Conservation (phyloP, 306 rosid genomes). For the Astragalus membranaceus region DNA sequence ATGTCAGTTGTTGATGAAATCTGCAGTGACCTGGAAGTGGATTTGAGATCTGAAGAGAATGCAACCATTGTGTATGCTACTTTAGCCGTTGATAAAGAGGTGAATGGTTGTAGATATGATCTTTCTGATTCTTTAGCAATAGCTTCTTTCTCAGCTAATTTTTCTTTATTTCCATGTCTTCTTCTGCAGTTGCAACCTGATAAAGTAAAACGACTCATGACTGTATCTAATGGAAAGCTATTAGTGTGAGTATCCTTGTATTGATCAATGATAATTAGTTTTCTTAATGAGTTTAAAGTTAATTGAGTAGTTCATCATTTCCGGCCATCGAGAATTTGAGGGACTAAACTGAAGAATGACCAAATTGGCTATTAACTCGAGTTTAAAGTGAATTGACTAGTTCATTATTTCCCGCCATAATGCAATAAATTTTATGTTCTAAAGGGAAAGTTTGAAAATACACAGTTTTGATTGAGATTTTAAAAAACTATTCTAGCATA, state of each 20-base stretch:
- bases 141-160: background rate
- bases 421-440: background rate
- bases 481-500: too few relatives aligned
- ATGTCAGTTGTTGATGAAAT: background rate
- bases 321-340: too few relatives aligned
- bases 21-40: conserved; percentile 78
- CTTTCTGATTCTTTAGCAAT: conserved; percentile 9
- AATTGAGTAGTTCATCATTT: too few relatives aligned
- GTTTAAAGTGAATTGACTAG: background rate
- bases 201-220: conserved; percentile 70
- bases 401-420: background rate
- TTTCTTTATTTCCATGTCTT: background rate
- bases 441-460: background rate
- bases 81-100: conserved; percentile 71
- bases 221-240: conserved; percentile 63
- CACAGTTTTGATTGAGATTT: background rate
- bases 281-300: background rate
- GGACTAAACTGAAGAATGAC: too few relatives aligned
- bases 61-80: conserved; percentile 63
- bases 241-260: conserved; percentile 42
- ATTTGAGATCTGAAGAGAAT: conserved; percentile 55
- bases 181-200: conserved; percentile 70
- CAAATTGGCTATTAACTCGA: background rate
- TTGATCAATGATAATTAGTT: background rate
- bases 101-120: conserved; percentile 14